Percentiles rank a stretch among this genome's conserved stretches.
phyloP scores from a whole-genome alignment of 75 land plant genomes.

The Picea sitchensis region DNA sequence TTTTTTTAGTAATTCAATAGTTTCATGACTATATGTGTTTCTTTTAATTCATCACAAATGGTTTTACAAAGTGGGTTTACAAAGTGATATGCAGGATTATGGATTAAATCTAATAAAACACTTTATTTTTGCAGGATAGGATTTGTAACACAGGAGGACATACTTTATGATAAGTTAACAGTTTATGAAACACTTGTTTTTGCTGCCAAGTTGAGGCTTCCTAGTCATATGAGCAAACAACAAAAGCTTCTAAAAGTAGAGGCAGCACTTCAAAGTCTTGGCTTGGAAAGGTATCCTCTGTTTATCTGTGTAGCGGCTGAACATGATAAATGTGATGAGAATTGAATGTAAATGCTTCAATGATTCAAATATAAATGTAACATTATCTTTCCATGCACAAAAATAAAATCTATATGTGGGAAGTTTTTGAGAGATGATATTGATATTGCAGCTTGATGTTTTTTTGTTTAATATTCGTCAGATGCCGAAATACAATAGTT shows the following conservation, averaged over 20 bases:
- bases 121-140: conserved; percentile 27
- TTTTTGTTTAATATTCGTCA: conserved; percentile 17
- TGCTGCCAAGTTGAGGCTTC: conserved; percentile 38
- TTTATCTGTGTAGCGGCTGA: neutral
- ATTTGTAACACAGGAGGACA: conserved; percentile 35
- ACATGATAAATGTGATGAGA: neutral
- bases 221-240: conserved; percentile 17
- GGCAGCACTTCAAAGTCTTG: conserved; percentile 25
- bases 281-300: conserved; percentile 25
- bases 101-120: neutral
- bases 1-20: too few relatives aligned
- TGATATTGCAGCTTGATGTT: too few relatives aligned
- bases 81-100: too few relatives aligned
- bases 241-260: conserved; percentile 27
- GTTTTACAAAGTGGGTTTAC: too few relatives aligned
- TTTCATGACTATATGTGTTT: too few relatives aligned
- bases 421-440: too few relatives aligned
- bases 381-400: too few relatives aligned
- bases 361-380: too few relatives aligned
- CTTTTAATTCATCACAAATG: too few relatives aligned
- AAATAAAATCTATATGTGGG: too few relatives aligned
- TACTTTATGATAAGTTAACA: conserved; percentile 31
- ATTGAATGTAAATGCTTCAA: too few relatives aligned
- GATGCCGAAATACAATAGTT: conserved; percentile 33
- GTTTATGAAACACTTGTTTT: conserved; percentile 31